Conservation (phyloP, 1,139 yeast genomes). For the Kodamaea fungicola region DNA sequence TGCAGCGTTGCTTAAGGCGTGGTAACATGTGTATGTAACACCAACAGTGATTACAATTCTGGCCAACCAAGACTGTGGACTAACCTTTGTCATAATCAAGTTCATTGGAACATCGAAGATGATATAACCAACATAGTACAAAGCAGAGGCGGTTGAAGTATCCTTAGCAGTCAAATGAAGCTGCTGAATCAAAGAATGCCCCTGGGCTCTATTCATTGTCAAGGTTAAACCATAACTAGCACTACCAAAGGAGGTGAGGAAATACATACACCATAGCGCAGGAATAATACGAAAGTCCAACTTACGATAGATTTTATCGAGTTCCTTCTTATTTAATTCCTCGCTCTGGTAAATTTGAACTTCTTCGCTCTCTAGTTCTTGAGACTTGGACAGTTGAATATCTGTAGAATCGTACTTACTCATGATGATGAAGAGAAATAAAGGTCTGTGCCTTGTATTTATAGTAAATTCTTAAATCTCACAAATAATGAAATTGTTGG, state of each 20-base stretch:
- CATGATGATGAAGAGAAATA: too few relatives aligned
- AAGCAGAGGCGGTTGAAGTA: slow-evolving; percentile 73
- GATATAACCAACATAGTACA: slow-evolving; percentile 79
- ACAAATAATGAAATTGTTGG: too few relatives aligned
- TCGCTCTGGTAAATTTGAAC: slow-evolving; percentile 1
- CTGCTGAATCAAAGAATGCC: slow-evolving; percentile 60
- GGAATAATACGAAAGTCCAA: slow-evolving; percentile 74
- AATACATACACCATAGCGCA: slow-evolving; percentile 78
- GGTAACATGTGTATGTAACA: slow-evolving; percentile 69
- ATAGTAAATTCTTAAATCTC: too few relatives aligned
- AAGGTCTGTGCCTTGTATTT: too few relatives aligned
- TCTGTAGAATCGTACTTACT: neutral
- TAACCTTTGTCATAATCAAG: slow-evolving; percentile 73
- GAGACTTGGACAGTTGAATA: neutral
- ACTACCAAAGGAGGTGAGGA: slow-evolving; percentile 74
- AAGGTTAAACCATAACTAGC: slow-evolving; percentile 76
- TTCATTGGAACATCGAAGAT: slow-evolving; percentile 88
- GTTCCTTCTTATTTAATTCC: slow-evolving; percentile 20
- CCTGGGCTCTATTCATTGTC: slow-evolving; percentile 67
- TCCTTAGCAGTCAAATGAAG: slow-evolving; percentile 54
- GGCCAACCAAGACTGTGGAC: slow-evolving; percentile 83
- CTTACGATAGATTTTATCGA: slow-evolving; percentile 61
- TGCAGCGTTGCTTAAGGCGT: slow-evolving; percentile 47
- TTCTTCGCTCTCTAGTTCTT: slow-evolving; percentile 1
- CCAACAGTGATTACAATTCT: slow-evolving; percentile 79